Evolutionary conservation across 2,329 filamentous ascomycete species (phyloP).

Genomic region (Alternaria incomplexa): DNA sequence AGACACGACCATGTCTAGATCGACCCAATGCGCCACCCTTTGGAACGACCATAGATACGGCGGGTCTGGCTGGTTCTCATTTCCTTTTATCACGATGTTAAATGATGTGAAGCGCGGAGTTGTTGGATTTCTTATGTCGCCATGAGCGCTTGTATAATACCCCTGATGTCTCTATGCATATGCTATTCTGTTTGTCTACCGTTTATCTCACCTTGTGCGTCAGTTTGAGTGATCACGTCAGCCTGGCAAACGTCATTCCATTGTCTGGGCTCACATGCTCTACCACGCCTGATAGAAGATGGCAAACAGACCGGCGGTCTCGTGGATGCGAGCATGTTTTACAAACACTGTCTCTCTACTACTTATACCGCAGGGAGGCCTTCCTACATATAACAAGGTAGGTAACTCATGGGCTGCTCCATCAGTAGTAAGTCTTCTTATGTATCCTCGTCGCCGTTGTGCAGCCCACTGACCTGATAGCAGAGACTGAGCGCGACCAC

Average conservation of each 20-base stretch:
- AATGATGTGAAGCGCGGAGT: neutral
- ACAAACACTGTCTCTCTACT: neutral
- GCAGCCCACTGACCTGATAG: neutral
- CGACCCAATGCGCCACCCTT: neutral
- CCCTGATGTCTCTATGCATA: neutral
- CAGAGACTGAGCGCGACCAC: neutral
- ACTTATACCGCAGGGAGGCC: neutral
- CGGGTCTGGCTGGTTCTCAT: neutral
- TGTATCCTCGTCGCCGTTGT: neutral
- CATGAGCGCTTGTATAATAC: neutral
- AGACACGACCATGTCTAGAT: conserved; percentile 21
- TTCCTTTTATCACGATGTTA: neutral
- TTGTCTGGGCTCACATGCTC: neutral
- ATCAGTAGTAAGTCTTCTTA: neutral
- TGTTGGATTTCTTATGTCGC: neutral
- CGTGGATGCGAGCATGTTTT: neutral
- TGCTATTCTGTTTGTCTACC: neutral
- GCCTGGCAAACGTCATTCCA: neutral
- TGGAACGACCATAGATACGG: neutral
- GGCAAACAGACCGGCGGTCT: neutral
- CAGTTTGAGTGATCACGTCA: neutral
- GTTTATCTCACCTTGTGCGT: neutral
- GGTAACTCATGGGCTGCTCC: neutral
- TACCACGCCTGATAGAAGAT: neutral
- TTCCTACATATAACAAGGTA: neutral